Percentiles rank a stretch among this genome's conserved stretches.
Evolutionary conservation across 2,329 filamentous ascomycete genomes (phyloP).

Genomic region (Calonectria pauciramosa): DNA sequence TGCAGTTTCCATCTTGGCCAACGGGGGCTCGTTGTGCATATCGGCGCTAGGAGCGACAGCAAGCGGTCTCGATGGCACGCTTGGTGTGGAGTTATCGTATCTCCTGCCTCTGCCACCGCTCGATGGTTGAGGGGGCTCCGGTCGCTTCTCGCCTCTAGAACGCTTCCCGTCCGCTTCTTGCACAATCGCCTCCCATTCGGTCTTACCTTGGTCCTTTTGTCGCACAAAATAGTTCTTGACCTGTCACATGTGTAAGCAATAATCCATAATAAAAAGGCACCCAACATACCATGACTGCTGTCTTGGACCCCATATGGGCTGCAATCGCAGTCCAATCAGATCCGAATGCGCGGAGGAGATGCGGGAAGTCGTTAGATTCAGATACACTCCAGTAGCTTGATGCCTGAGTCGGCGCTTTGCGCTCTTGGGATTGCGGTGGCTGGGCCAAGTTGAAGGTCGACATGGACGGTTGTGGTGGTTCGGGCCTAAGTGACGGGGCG

Average conservation of each 20-base stretch:
- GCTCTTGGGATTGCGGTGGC: constrained; percentile 61
- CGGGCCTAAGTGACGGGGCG: constrained; percentile 68
- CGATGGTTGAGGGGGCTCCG: constrained; percentile 71
- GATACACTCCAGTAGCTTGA: constrained; percentile 92
- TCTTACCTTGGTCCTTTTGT: constrained; percentile 71
- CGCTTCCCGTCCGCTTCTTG: constrained; percentile 71
- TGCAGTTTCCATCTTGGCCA: constrained; percentile 60
- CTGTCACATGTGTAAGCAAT: constrained; percentile 52
- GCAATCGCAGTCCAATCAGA: constrained; percentile 85
- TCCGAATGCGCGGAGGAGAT: constrained; percentile 79
- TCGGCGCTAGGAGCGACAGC: constrained; percentile 63
- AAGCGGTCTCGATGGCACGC: constrained; percentile 54
- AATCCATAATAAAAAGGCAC: neutral
- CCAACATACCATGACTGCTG: constrained; percentile 81
- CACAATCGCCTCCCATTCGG: constrained; percentile 72
- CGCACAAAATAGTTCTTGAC: constrained; percentile 78
- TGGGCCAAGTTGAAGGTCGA: constrained; percentile 65
- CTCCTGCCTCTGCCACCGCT: constrained; percentile 64
- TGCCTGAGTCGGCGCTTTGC: constrained; percentile 69
- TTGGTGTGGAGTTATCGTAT: constrained; percentile 57
- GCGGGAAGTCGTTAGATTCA: constrained; percentile 82
- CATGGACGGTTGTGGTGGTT: constrained; percentile 63
- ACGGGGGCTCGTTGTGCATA: constrained; percentile 58
- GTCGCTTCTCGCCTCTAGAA: constrained; percentile 69
- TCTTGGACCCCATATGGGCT: constrained; percentile 85